These are phyloP conservation scores for Pestalotiopsis sp. DNA, from an alignment of 2,329 filamentous ascomycete species.

Conservation along the genomic window DNA sequence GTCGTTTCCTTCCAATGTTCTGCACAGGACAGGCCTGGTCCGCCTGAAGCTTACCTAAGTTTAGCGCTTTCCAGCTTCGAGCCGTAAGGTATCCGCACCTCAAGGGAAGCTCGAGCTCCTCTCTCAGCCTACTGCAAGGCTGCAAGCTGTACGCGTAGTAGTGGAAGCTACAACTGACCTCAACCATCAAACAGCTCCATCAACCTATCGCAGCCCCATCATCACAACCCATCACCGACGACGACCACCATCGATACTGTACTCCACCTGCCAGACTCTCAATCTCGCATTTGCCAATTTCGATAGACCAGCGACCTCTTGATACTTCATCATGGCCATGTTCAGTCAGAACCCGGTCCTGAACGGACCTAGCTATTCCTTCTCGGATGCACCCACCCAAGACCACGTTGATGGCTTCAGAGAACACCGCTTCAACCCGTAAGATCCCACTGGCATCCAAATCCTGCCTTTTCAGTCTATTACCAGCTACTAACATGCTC, in stretches of 20 bases:
- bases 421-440: slow-evolving; percentile 93
- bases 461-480: not conserved
- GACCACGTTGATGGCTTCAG: slow-evolving; percentile 57
- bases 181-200: slow-evolving; percentile 16
- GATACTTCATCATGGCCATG: slow-evolving; percentile 59
- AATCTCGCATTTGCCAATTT: not conserved
- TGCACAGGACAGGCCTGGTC: not conserved
- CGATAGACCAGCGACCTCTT: not conserved
- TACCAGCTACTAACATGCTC: slow-evolving; percentile 11
- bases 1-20: too few species aligned
- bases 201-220: slow-evolving; percentile 12
- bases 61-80: not conserved
- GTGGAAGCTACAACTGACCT: slow-evolving; percentile 19
- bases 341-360: slow-evolving; percentile 72
- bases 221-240: slow-evolving; percentile 14
- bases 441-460: slow-evolving; percentile 38
- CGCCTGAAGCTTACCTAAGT: slow-evolving; percentile 1
- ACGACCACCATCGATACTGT: slow-evolving; percentile 1
- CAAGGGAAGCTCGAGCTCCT: not conserved
- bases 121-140: slow-evolving; percentile 43
- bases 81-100: not conserved
- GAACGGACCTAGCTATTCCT: slow-evolving; percentile 72
- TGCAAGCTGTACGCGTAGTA: slow-evolving; percentile 45
- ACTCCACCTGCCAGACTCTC: not conserved
- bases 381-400: slow-evolving; percentile 63